phyloP scores from a whole-genome alignment of 2,329 filamentous ascomycete species.

The Eutypella sp. region DNA sequence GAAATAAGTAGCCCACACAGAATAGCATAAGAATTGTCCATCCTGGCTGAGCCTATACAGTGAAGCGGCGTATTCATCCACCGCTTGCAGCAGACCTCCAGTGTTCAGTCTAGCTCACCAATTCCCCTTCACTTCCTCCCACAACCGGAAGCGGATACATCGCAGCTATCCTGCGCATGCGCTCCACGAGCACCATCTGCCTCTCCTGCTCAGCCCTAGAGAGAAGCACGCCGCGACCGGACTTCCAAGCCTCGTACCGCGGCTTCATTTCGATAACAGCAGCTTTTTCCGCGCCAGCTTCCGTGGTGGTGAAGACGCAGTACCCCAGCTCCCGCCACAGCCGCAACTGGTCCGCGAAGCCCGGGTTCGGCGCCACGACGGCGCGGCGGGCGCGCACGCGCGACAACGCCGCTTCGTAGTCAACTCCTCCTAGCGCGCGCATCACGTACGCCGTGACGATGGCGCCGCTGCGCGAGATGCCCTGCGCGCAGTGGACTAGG shows the following conservation, averaged over 20 bases:
- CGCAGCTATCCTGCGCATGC: background rate
- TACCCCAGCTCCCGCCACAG: background rate
- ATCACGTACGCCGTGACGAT: background rate
- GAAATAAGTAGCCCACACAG: too few relatives aligned
- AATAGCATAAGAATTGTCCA: too few relatives aligned
- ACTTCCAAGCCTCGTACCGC: background rate
- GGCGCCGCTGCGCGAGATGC: background rate
- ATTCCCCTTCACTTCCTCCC: background rate
- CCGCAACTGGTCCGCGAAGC: constrained; percentile 1
- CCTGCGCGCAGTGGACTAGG: constrained; percentile 1
- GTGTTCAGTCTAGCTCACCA: too few relatives aligned
- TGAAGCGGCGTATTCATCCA: too few relatives aligned
- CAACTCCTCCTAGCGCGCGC: background rate
- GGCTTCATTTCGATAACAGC: background rate
- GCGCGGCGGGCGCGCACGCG: background rate
- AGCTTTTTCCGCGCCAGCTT: background rate
- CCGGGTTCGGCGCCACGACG: background rate
- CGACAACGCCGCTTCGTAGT: background rate
- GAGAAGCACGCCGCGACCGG: background rate
- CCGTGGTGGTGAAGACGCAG: background rate
- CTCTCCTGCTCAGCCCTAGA: background rate
- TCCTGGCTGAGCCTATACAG: too few relatives aligned
- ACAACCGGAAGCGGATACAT: background rate
- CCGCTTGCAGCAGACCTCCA: too few relatives aligned
- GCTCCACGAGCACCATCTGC: background rate